Evolutionary conservation across 2,329 filamentous ascomycete species (phyloP), one percentile per base, ranked within the genome.

Genomic region (Fusarium pininemorale): DNA sequence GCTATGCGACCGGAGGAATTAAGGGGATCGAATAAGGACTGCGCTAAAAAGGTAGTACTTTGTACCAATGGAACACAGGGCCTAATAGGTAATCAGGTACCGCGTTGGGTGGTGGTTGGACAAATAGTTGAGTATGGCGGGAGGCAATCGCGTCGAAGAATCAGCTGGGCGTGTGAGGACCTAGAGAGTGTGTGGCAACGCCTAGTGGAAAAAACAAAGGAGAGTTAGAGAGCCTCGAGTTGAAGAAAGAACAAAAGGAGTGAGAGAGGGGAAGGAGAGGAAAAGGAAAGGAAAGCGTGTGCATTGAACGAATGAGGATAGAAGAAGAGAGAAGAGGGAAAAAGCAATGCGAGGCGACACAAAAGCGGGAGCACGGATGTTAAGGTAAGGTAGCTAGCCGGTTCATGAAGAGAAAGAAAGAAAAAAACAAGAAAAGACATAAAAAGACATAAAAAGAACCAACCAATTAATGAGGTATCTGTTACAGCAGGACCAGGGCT

Each of bases 311-410:
- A 38, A 41, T 10, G 30, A 26, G 38, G 48, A 45, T 50, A 50
- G 20, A 30, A 37, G 32, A 48, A 37, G 42, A 45, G 22, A 54
- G 45, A 26, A 44, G 28, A 39, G 41, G 48, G n/a, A 42, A 32
- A 58, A 48, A 74, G 57, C 59, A 74, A 62, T 51, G 44, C 68
- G 66, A 72, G 41, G 37, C 58, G 65, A 44, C 55, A 61, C 56
- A 69, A 69, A 42, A 59, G 42, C 57, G 63, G 48, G 58, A 68
- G 64, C 45, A 60, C 13, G 26, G 57, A 53, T 60, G 18, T 39
- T 53, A 28, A 53, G 50, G n/a, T 39, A 50, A 53, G 30, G 50
- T 53, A 53, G 30, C 18, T 37, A 37, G 30, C 28, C 28, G 22
- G 32, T 22, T 26, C n/a, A 51, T 53, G 2, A 16, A 35, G 32